phyloP scores from a whole-genome alignment of 2,329 filamentous ascomycete genomes.

The Epichloe sylvatica region DNA sequence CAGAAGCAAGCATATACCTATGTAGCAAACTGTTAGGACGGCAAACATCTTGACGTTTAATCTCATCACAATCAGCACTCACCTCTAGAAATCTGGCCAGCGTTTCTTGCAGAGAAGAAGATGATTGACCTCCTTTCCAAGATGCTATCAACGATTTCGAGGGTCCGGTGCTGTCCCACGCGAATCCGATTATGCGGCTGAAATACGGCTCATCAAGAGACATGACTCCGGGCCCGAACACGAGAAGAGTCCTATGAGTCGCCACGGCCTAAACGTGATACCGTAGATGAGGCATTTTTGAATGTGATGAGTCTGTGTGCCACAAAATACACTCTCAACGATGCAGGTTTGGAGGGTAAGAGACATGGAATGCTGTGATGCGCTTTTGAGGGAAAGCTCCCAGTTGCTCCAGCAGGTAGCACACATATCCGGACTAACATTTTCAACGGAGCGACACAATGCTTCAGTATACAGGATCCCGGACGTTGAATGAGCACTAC shows the following conservation, averaged over 20 bases:
- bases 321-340: no score
- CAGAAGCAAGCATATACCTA: constrained; percentile 22
- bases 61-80: background rate
- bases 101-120: background rate
- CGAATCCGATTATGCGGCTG: background rate
- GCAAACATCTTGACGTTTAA: background rate
- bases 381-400: no score
- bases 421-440: no score
- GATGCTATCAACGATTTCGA: background rate
- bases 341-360: no score
- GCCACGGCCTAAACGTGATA: no score
- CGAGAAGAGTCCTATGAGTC: background rate
- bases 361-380: no score
- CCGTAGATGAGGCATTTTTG: no score
- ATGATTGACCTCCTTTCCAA: background rate
- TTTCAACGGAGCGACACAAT: no score
- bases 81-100: background rate
- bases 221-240: background rate
- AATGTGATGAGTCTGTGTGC: no score
- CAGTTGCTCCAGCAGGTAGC: no score
- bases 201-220: background rate
- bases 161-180: background rate
- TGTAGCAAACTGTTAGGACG: background rate
- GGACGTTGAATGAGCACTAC: no score
- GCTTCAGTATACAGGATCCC: no score